Conservation (phyloP, 768 basidiomycete species). For the Mycena polygramma region DNA sequence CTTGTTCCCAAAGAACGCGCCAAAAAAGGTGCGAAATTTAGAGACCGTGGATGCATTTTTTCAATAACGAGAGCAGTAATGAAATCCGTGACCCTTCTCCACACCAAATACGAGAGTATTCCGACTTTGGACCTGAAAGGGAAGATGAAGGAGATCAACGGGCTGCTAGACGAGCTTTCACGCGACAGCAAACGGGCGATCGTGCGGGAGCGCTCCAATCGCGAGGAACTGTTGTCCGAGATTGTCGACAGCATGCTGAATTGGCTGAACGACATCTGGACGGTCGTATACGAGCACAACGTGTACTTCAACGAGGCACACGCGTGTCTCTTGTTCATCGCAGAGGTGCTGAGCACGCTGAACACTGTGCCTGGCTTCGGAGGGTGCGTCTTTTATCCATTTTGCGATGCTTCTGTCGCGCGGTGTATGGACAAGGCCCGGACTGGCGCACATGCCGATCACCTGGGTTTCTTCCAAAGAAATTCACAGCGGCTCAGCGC, state of each 20-base stretch:
- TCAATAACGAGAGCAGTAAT: conserved; percentile 42
- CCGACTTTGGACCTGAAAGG: conserved; percentile 65
- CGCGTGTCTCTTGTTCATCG: conserved; percentile 56
- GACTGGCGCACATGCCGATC: no score
- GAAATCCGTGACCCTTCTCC: conserved; percentile 55
- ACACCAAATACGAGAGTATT: conserved; percentile 52
- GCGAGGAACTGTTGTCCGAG: conserved; percentile 69
- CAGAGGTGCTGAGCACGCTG: conserved; percentile 59
- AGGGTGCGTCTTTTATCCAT: conserved; percentile 54
- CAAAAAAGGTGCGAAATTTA: conserved; percentile 47
- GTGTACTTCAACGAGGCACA: conserved; percentile 67
- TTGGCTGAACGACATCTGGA: conserved; percentile 80
- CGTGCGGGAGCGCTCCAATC: conserved; percentile 65
- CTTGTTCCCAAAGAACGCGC: conserved; percentile 52
- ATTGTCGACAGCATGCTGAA: conserved; percentile 64
- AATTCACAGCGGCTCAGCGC: no score
- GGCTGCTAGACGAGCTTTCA: conserved; percentile 64
- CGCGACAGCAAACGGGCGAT: conserved; percentile 67
- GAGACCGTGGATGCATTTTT: background rate
- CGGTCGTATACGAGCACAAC: conserved; percentile 68
- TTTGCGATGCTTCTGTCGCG: no score
- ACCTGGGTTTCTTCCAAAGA: no score
- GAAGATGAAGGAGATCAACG: conserved; percentile 68
- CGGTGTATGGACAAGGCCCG: no score
- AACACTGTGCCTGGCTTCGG: conserved; percentile 51